Evolutionary conservation across 176 grass and related monocot species (phyloP).

Genomic region (Oryza longistaminata): DNA sequence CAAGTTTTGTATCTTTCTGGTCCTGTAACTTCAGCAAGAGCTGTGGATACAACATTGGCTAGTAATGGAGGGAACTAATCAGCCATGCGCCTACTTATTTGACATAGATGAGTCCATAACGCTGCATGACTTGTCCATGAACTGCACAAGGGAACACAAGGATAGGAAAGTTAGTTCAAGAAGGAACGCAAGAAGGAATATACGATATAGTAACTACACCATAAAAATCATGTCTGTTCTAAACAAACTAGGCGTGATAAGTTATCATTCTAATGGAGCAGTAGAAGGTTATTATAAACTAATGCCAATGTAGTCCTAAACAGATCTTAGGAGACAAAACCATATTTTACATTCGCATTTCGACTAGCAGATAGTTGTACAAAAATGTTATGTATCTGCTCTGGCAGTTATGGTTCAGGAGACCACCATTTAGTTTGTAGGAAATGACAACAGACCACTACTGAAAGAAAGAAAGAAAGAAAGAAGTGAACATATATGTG

Average conservation of each 20-base stretch:
- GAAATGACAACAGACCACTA: neutral
- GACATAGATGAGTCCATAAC: constrained; percentile 57
- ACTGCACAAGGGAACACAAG: constrained; percentile 29
- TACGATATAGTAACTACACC: neutral
- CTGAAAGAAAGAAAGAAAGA: neutral
- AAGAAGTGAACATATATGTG: neutral
- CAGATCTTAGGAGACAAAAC: neutral
- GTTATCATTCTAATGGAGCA: neutral
- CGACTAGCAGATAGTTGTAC: neutral
- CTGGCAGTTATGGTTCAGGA: neutral
- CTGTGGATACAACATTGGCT: constrained; percentile 36
- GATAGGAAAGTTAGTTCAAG: neutral
- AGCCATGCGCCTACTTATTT: constrained; percentile 50
- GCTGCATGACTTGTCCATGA: constrained; percentile 68
- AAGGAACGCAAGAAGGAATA: neutral
- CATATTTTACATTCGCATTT: neutral
- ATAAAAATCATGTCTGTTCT: neutral
- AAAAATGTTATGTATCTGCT: neutral
- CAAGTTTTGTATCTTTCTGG: neutral
- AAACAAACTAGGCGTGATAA: neutral
- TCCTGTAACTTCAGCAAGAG: constrained; percentile 36
- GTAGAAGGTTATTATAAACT: neutral
- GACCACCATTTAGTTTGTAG: neutral
- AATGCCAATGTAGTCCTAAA: neutral
- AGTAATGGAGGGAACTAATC: constrained; percentile 35